phyloP scores from a whole-genome alignment of 2,329 filamentous ascomycete species.

The Colletotrichum musicola region DNA sequence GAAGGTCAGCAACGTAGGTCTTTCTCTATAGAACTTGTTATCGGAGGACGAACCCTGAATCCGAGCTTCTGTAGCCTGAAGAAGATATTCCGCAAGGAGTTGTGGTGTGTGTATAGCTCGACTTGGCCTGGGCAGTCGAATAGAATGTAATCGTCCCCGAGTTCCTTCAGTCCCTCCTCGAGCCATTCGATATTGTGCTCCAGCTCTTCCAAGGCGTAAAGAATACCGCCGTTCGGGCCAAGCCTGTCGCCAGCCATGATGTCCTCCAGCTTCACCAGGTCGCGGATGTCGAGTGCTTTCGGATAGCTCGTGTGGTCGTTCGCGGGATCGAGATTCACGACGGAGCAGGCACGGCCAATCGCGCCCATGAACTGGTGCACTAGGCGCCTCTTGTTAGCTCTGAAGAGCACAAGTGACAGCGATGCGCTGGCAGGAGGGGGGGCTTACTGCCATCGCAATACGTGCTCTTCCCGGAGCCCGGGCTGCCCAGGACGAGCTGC shows the following conservation, averaged over 20 bases:
- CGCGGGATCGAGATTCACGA: constrained; percentile 96
- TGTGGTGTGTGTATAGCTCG: constrained; percentile 96
- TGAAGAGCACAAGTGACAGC: neutral
- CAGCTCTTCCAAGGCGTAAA: constrained; percentile 95
- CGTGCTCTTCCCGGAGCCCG: constrained; percentile 95
- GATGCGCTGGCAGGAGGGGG: constrained; percentile 15
- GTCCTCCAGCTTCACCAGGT: constrained; percentile 89
- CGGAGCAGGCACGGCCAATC: constrained; percentile 92
- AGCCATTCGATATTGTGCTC: constrained; percentile 96
- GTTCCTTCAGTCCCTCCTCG: constrained; percentile 80
- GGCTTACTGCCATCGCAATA: constrained; percentile 92
- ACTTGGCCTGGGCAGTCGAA: constrained; percentile 98
- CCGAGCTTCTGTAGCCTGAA: constrained; percentile 89
- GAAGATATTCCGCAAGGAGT: constrained; percentile 91
- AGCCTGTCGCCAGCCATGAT: constrained; percentile 93
- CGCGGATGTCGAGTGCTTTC: constrained; percentile 90
- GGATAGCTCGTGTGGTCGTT: constrained; percentile 94
- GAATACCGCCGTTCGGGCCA: constrained; percentile 90
- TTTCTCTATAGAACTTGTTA: neutral
- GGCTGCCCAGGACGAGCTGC: constrained; percentile 92
- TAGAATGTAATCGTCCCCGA: constrained; percentile 91
- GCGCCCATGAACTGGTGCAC: constrained; percentile 98
- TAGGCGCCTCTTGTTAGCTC: constrained; percentile 45
- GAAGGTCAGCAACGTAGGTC: neutral
- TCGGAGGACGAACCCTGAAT: constrained; percentile 79